phyloP scores from a whole-genome alignment of 169 alveolate genomes.

The Plasmodium blacklocki region DNA sequence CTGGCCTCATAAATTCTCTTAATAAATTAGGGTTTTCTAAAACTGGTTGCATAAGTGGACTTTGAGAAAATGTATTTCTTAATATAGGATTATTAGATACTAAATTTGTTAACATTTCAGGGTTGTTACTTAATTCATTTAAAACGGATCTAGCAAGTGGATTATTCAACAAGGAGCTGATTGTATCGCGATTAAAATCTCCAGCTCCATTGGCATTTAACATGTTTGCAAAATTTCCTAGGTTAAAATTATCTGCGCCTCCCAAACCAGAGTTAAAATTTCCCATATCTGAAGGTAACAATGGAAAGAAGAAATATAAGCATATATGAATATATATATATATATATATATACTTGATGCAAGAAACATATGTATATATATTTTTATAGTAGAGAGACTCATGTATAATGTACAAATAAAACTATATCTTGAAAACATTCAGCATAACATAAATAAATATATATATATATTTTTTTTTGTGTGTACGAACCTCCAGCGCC shows the following conservation, averaged over 20 bases:
- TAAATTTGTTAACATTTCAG: conserved; percentile 72
- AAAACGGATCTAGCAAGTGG: conserved; percentile 68
- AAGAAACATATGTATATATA: neutral
- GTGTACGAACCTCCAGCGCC: conserved; percentile 49
- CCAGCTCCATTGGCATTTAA: conserved; percentile 64
- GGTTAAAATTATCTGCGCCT: conserved; percentile 31
- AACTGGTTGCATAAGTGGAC: conserved; percentile 89
- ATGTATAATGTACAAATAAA: neutral
- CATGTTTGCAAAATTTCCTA: conserved; percentile 49
- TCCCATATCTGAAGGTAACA: conserved; percentile 16
- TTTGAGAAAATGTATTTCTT: conserved; percentile 83
- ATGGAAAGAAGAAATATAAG: neutral
- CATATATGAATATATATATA: conserved; percentile 7
- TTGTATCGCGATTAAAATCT: conserved; percentile 55
- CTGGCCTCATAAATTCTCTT: conserved; percentile 89
- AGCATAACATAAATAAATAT: neutral
- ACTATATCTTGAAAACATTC: neutral
- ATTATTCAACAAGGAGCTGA: conserved; percentile 51
- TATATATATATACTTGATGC: neutral
- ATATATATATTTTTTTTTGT: too few species aligned
- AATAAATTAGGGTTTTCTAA: conserved; percentile 89
- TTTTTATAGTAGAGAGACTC: neutral
- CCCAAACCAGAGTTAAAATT: conserved; percentile 21
- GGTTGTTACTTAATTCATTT: conserved; percentile 69
- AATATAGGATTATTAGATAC: conserved; percentile 77